These are phyloP conservation scores for Vigna nakashimae DNA, from an alignment of 306 rosid species.

Conservation along the genomic window DNA sequence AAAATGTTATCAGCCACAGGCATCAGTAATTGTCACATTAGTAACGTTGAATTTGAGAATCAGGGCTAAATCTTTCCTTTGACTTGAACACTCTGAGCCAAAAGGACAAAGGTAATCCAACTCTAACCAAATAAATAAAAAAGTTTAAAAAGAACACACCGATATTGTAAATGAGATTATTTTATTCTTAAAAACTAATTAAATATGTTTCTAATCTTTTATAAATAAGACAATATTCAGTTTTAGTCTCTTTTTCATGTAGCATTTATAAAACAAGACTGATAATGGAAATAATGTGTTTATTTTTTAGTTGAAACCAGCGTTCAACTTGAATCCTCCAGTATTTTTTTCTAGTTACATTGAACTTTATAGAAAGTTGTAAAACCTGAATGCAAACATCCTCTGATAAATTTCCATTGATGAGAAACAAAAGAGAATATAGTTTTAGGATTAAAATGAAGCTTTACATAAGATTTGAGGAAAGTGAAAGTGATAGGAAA, in stretches of 20 bases:
- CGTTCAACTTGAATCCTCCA: too few species aligned
- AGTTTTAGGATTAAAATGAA: too few species aligned
- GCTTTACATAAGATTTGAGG: background rate
- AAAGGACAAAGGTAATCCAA: background rate
- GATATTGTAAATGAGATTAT: background rate
- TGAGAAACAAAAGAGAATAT: too few species aligned
- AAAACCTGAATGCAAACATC: too few species aligned
- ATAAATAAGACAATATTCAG: background rate
- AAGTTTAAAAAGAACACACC: background rate
- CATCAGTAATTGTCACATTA: background rate
- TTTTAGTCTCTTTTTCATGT: too few species aligned
- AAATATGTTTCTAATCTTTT: background rate
- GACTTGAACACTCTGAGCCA: background rate
- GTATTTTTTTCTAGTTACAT: too few species aligned
- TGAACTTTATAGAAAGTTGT: too few species aligned
- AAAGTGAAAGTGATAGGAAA: slow-evolving; percentile 16
- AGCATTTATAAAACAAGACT: too few species aligned
- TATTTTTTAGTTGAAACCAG: too few species aligned
- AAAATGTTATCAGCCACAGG: background rate
- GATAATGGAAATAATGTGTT: too few species aligned
- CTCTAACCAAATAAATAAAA: background rate
- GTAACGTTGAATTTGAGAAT: slow-evolving; percentile 8
- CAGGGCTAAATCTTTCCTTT: background rate
- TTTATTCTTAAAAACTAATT: background rate
- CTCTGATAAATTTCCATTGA: too few species aligned